Percentiles rank a stretch among this genome's conserved stretches.
phyloP scores from a whole-genome alignment of 1,139 yeast species.

The Chernovozyma aurita region DNA sequence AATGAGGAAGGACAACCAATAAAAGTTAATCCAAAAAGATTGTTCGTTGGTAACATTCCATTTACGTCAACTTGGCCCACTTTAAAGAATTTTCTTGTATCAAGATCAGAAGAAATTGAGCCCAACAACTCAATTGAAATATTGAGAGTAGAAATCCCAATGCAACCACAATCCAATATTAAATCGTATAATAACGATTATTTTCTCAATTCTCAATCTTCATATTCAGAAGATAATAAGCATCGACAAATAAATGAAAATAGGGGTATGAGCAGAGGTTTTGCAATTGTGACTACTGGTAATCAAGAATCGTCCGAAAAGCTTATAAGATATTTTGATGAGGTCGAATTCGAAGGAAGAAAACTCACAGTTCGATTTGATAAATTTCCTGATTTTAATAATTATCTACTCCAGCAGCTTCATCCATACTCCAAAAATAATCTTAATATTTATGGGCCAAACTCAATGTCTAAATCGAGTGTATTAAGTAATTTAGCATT shows the following conservation, averaged over 20 bases:
- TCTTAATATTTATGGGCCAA: neutral
- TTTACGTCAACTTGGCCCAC: slow-evolving; percentile 54
- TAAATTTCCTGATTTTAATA: slow-evolving; percentile 39
- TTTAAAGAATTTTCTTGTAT: slow-evolving; percentile 43
- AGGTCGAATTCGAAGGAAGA: slow-evolving; percentile 53
- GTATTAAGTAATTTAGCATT: slow-evolving; percentile 23
- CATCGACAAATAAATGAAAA: neutral
- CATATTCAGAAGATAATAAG: slow-evolving; percentile 1
- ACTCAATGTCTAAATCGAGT: slow-evolving; percentile 1
- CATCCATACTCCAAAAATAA: slow-evolving; percentile 11
- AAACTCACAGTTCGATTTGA: slow-evolving; percentile 58
- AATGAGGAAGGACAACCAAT: slow-evolving; percentile 28
- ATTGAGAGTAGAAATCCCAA: slow-evolving; percentile 53
- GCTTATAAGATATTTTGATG: slow-evolving; percentile 49
- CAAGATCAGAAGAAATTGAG: slow-evolving; percentile 28
- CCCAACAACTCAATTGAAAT: slow-evolving; percentile 29
- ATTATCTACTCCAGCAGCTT: slow-evolving; percentile 28
- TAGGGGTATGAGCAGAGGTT: slow-evolving; percentile 50
- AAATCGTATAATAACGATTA: slow-evolving; percentile 6
- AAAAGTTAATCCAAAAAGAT: slow-evolving; percentile 34
- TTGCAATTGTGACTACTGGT: slow-evolving; percentile 59
- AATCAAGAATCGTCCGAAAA: slow-evolving; percentile 45
- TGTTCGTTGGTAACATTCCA: slow-evolving; percentile 57
- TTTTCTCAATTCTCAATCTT: slow-evolving; percentile 5
- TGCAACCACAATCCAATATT: slow-evolving; percentile 19